phyloP scores from a whole-genome alignment of 2,329 filamentous ascomycete species.

The Lecanosticta acicola region DNA sequence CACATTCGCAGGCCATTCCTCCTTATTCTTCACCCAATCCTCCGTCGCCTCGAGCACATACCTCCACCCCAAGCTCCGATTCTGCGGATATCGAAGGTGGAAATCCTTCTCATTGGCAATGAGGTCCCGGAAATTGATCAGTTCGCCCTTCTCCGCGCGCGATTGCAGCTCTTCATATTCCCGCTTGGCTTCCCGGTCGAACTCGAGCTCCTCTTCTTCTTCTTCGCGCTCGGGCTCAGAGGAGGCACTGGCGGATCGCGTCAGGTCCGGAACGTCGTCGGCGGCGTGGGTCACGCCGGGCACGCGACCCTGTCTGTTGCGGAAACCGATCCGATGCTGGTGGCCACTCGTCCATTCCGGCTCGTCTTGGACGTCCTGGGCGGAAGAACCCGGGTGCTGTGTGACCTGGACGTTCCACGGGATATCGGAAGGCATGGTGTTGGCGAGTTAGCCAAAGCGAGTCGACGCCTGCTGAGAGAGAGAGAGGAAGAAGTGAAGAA shows the following conservation, averaged over 20 bases:
- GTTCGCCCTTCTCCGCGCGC: slow-evolving; percentile 26
- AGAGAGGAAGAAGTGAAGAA: too few species aligned
- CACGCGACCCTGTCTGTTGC: slow-evolving; percentile 2
- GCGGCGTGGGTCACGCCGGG: slow-evolving; percentile 2
- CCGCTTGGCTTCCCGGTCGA: slow-evolving; percentile 26
- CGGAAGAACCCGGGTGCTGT: too few species aligned
- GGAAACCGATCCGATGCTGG: slow-evolving; percentile 3
- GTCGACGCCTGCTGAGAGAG: too few species aligned
- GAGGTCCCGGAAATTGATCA: slow-evolving; percentile 38
- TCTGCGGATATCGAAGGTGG: slow-evolving; percentile 40
- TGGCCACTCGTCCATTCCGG: background rate
- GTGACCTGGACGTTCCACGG: too few species aligned
- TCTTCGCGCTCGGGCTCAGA: too few species aligned
- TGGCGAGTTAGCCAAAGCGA: too few species aligned
- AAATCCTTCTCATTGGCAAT: slow-evolving; percentile 35
- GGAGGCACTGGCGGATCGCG: background rate
- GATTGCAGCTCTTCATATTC: slow-evolving; percentile 26
- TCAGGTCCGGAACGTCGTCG: background rate
- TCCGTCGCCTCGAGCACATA: slow-evolving; percentile 47
- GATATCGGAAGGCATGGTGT: too few species aligned
- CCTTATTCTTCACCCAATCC: slow-evolving; percentile 44
- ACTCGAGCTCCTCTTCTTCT: slow-evolving; percentile 8
- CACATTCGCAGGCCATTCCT: slow-evolving; percentile 47
- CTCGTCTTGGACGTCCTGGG: too few species aligned
- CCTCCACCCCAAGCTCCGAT: slow-evolving; percentile 46